Base-by-base conservation (phyloP, 495 filamentous ascomycete genomes). In the Parathielavia appendiculata region DNA sequence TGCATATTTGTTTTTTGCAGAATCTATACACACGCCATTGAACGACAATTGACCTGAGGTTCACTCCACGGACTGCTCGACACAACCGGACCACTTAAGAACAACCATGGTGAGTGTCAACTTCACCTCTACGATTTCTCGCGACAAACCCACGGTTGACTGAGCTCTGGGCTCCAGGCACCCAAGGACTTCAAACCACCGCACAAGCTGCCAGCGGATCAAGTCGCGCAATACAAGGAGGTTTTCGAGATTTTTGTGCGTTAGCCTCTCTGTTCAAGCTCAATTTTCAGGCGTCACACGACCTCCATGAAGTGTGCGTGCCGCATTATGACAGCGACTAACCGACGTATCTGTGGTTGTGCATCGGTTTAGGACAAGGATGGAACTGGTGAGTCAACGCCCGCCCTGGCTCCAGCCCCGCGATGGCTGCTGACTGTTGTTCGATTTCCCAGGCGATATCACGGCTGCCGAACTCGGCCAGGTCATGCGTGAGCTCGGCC, bases 151-250 rank as follows among this genome's bases (percentile, higher is more conserved):
- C 14, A 10, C 40, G 30, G 23, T 26, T 60, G 45, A 60, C 45
- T 23, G 32, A 14, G 1, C 9, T 6, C 14, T 8, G 5, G n/a
- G 9, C 32, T 38, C 30, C 35, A 60, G 58, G 46, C 39, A 4
- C 23, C 39, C 38, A 48, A 87, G 30, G 40, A 23, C 11, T 34
- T 22, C 38, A 54, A 86, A 83, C 82, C 83, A 66, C 23, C 56
- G 19, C 47, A 51, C 71, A 81, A 83, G 67, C 79, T 95, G 64
- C 88, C 89, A 62, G 86, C 91, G 78, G 90, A 95, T 71, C 88
- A 93, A 79, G 86, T 95, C 59, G 91, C 89, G 67, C 90, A 93
- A 75, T 95, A 91, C 78, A 92, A 89, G 81, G 89, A 93, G 75
- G 90, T 90, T 34, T 95, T 95, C 75, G 92, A 90, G 71, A 83